Evolutionary conservation across 225 moss, liverwort and hornwort species (phyloP).

Genomic region (Sphagnum tenellum): DNA sequence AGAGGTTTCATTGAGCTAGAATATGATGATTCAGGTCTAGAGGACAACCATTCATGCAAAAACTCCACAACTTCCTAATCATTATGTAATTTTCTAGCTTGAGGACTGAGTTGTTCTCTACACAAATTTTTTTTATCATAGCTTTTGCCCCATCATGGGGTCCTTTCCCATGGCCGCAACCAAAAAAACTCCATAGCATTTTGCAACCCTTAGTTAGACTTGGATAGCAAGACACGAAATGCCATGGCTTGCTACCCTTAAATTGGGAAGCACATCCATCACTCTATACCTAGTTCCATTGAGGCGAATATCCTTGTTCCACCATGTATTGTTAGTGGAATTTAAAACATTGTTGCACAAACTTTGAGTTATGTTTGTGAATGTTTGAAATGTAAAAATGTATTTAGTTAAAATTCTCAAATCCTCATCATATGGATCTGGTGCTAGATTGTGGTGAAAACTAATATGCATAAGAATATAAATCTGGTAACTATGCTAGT

Average conservation of each 20-base stretch:
- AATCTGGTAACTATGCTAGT: background rate
- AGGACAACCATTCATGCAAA: too few species aligned
- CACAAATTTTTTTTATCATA: background rate
- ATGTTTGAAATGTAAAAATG: background rate
- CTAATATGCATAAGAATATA: background rate
- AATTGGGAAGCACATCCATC: constrained; percentile 1
- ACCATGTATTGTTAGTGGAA: background rate
- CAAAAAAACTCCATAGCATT: background rate
- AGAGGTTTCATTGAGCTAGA: too few species aligned
- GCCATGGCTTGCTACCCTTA: background rate
- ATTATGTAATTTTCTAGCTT: background rate
- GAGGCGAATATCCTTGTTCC: background rate
- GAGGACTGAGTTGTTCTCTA: background rate
- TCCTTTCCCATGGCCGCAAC: background rate
- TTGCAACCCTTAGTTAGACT: background rate
- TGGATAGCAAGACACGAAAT: background rate
- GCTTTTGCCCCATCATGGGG: background rate
- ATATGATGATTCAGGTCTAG: too few species aligned
- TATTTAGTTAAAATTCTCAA: background rate
- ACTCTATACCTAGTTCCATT: background rate
- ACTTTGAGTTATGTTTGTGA: background rate
- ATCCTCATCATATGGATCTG: background rate
- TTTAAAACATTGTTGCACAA: background rate
- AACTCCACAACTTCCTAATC: background rate
- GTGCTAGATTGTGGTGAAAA: background rate